Evolutionary conservation across 768 basidiomycete species (phyloP).

Genomic region (Russula vinacea): DNA sequence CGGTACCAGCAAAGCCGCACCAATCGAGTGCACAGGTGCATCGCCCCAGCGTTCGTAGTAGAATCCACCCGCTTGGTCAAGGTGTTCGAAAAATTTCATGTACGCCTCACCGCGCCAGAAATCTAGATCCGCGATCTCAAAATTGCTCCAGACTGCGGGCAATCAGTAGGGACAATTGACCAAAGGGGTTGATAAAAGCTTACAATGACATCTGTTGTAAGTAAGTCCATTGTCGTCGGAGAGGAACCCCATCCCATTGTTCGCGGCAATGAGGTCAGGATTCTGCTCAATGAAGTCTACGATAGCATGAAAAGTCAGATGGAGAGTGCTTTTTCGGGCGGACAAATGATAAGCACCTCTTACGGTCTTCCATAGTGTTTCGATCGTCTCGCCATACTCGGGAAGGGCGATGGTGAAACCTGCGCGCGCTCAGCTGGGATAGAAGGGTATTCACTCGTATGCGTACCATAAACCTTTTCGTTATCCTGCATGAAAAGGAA

Average conservation of each 20-base stretch:
- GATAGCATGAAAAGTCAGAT: neutral
- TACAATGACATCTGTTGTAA: slow-evolving; percentile 59
- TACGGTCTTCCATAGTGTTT: slow-evolving; percentile 67
- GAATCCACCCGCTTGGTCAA: slow-evolving; percentile 55
- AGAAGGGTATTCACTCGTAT: neutral
- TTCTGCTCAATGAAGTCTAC: slow-evolving; percentile 50
- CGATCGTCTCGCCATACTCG: slow-evolving; percentile 73
- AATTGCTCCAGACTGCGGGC: slow-evolving; percentile 59
- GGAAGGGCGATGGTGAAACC: slow-evolving; percentile 73
- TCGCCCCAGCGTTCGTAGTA: slow-evolving; percentile 89
- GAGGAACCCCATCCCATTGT: slow-evolving; percentile 56
- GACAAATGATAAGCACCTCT: slow-evolving; percentile 45
- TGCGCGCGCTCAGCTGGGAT: slow-evolving; percentile 29
- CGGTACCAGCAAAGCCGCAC: slow-evolving; percentile 81
- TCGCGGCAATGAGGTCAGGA: slow-evolving; percentile 46
- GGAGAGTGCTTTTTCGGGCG: neutral
- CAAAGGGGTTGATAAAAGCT: slow-evolving; percentile 13
- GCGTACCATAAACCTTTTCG: slow-evolving; percentile 51
- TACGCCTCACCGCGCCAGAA: slow-evolving; percentile 59
- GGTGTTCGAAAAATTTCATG: slow-evolving; percentile 53
- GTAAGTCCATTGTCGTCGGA: slow-evolving; percentile 53
- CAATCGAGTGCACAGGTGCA: slow-evolving; percentile 79
- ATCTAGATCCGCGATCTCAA: slow-evolving; percentile 58
- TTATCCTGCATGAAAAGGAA: slow-evolving; percentile 58
- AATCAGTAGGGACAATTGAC: neutral